phyloP scores from a whole-genome alignment of 106 monocot species.

The Phalaenopsis equestris region DNA sequence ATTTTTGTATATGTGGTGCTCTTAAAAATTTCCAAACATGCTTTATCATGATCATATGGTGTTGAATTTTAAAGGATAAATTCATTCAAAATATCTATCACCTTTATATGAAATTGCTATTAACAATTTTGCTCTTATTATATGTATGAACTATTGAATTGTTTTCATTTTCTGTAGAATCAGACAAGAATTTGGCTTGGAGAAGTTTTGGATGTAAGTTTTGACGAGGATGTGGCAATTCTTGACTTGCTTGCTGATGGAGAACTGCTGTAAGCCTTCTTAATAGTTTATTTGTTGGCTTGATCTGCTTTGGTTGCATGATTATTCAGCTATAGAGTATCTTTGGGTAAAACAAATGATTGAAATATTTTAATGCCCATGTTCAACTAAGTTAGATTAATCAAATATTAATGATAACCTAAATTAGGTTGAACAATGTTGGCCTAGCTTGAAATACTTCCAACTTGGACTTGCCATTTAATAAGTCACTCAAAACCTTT shows the following conservation, averaged over 20 bases:
- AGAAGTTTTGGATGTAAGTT: conserved; percentile 53
- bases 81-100: neutral
- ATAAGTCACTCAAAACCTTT: no score
- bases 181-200: conserved; percentile 79
- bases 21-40: no score
- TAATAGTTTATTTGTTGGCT: neutral
- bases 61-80: neutral
- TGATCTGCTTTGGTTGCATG: no score
- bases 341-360: no score
- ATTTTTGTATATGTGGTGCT: no score
- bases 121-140: neutral
- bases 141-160: neutral
- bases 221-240: conserved; percentile 43
- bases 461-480: no score
- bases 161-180: conserved; percentile 19
- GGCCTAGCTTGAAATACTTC: no score
- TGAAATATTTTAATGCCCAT: no score
- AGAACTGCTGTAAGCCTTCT: conserved; percentile 55
- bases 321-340: no score
- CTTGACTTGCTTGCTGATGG: conserved; percentile 65
- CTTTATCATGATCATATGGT: neutral
- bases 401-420: no score
- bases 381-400: no score
- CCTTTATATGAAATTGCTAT: neutral
- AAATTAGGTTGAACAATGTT: no score